phyloP scores from a whole-genome alignment of 2,329 filamentous ascomycete species.

The Fusarium kyushuense region DNA sequence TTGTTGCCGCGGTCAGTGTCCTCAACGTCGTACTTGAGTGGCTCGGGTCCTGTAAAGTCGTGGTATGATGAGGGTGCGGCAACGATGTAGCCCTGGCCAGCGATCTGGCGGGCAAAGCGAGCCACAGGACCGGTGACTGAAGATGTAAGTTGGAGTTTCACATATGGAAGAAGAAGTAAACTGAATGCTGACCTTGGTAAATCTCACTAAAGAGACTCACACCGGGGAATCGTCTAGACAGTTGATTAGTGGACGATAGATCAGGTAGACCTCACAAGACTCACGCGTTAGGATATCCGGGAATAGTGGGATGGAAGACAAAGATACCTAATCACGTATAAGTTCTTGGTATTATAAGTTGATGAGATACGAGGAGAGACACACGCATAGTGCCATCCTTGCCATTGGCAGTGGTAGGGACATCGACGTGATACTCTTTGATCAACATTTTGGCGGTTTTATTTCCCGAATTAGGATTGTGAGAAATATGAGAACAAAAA shows the following conservation, averaged over 20 bases:
- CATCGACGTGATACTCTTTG: conserved; percentile 65
- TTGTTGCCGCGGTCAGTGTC: conserved; percentile 90
- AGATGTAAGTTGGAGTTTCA: not conserved
- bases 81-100: conserved; percentile 92
- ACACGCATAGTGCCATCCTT: conserved; percentile 67
- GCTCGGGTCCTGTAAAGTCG: conserved; percentile 88
- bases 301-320: conserved; percentile 86
- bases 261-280: conserved; percentile 30
- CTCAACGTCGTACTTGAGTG: conserved; percentile 85
- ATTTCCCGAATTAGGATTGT: not conserved
- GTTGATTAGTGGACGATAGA: conserved; percentile 10
- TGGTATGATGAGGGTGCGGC: conserved; percentile 92
- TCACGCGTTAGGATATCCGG: conserved; percentile 87
- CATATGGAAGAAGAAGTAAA: conserved; percentile 52
- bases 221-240: conserved; percentile 76
- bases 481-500: not conserved
- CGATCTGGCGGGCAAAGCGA: conserved; percentile 91
- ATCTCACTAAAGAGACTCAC: conserved; percentile 94
- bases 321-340: conserved; percentile 75
- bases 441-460: conserved; percentile 60
- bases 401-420: conserved; percentile 64
- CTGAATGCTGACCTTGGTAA: conserved; percentile 79
- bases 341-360: conserved; percentile 24
- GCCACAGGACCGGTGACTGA: conserved; percentile 89
- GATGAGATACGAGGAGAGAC: conserved; percentile 15